Evolutionary conservation across 176 grass and related monocot species (phyloP), one percentile per base, ranked within the genome.

Genomic region (Aegilops bicornis): DNA sequence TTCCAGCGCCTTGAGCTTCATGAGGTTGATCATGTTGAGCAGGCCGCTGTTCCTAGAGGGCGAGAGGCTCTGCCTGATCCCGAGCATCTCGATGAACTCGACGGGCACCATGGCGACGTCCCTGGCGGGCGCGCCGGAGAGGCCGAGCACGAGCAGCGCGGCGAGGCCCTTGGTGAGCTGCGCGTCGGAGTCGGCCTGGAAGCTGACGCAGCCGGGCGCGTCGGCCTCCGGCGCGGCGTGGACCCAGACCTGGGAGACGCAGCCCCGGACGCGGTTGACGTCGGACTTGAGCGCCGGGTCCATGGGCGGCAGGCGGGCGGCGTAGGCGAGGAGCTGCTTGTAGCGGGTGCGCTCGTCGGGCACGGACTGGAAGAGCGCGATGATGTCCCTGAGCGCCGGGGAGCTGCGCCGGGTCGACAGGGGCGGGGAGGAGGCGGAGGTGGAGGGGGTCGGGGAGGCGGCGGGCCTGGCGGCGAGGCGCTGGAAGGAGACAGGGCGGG

Each of bases 251-350:
- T 85, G 91, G 37, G 96, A 98, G 33, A 98, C 87, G 82, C 92
- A 96, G 0, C 96, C 91, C 3, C 90, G 88, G 81, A 98, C 93
- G 52, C 93, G 89, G 84, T 95, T 92, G 37, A 84, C 81, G 0
- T 98, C 93, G 75, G 84, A 92, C 91, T 92, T 95, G 88, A 90
- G 87, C 22, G 82, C 58, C 20, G 89, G 86, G 43, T 92, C 93
- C 79, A 98, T 91, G 29, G 93, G 88, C 48, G 88, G 91, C 83
- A 98, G 85, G 30, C 89, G 86, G 32, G 91, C 50, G 77, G 91
- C 91, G 80, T 98, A 98, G 78, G 92, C 88, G 45, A 98, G 93
- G 69, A 98, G 96, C 88, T 98, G 96, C 84, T 95, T 91, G 96
- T 98, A 95, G 83, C 91, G 88, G 81, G 96, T 77, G 63, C 89